Percentiles rank a stretch among this genome's conserved stretches.
phyloP scores from a whole-genome alignment of 208 protist genomes.

The Trypanosoma mega region DNA sequence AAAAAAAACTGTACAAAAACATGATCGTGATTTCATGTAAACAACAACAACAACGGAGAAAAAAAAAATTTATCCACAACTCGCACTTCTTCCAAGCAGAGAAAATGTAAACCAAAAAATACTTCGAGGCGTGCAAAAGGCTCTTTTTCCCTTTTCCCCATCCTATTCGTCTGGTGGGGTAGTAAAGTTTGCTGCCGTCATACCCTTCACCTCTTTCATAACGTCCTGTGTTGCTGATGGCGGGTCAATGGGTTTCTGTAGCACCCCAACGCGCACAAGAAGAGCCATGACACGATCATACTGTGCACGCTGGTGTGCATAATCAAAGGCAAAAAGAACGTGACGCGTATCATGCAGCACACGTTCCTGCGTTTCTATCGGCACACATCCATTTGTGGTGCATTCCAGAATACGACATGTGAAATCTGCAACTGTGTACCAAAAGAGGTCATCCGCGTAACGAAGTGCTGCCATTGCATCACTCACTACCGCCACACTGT shows the following conservation, averaged over 20 bases:
- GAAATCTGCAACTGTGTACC: conserved; percentile 40
- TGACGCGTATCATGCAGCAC: conserved; percentile 45
- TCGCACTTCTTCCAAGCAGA: too few species aligned
- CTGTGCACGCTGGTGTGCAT: conserved; percentile 29
- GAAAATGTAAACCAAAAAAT: too few species aligned
- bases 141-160: too few species aligned
- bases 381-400: background rate
- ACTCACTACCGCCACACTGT: conserved; percentile 45
- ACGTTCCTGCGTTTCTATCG: background rate
- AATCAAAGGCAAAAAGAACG: conserved; percentile 73
- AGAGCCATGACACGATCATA: conserved; percentile 70
- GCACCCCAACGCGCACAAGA: conserved; percentile 41
- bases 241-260: conserved; percentile 42
- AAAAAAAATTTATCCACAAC: too few species aligned
- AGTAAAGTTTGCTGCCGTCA: conserved; percentile 5
- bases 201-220: conserved; percentile 34
- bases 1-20: background rate
- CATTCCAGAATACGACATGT: conserved; percentile 24
- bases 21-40: background rate
- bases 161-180: too few species aligned
- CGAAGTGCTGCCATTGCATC: conserved; percentile 36
- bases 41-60: too few species aligned
- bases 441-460: conserved; percentile 46
- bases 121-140: too few species aligned
- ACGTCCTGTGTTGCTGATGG: conserved; percentile 37